Percentiles rank a stretch among this genome's conserved stretches.
These are phyloP conservation scores for Bolboschoenus planiculmis DNA, from an alignment of 176 grass and related monocot species.

Conservation along the genomic window DNA sequence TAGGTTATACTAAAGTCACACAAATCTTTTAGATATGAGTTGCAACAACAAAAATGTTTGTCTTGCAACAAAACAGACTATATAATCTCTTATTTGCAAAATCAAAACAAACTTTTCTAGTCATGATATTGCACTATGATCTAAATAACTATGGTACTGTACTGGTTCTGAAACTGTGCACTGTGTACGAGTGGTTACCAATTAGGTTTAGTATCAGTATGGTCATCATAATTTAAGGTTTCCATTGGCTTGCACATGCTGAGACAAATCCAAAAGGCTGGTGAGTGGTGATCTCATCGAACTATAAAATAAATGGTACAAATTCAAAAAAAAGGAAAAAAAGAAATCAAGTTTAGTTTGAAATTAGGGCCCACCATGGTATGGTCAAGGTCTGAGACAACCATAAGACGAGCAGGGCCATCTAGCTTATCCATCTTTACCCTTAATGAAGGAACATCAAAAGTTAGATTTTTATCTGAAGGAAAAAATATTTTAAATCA, in stretches of 20 bases:
- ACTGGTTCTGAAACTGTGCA: neutral
- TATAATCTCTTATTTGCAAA: neutral
- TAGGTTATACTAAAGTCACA: neutral
- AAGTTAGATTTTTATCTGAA: neutral
- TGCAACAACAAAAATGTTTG: neutral
- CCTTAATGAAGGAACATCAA: neutral
- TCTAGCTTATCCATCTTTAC: slow-evolving; percentile 70
- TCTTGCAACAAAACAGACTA: neutral
- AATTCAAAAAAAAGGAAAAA: neutral
- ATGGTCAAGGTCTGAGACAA: slow-evolving; percentile 95
- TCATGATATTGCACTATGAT: neutral
- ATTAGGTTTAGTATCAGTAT: neutral
- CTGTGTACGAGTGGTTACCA: neutral
- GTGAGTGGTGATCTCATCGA: neutral
- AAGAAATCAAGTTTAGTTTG: neutral
- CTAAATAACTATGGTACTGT: neutral
- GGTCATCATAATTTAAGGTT: neutral
- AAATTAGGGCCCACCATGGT: slow-evolving; percentile 57
- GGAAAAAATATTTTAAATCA: neutral
- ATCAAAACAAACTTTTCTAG: neutral
- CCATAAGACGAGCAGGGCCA: slow-evolving; percentile 77
- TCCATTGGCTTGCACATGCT: neutral
- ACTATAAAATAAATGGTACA: neutral
- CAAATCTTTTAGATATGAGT: neutral
- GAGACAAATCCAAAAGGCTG: neutral